A percentile compares a stretch with the other conserved stretches of the same genome.
phyloP scores from a whole-genome alignment of 768 basidiomycete species.

The Tulasnella sp. region DNA sequence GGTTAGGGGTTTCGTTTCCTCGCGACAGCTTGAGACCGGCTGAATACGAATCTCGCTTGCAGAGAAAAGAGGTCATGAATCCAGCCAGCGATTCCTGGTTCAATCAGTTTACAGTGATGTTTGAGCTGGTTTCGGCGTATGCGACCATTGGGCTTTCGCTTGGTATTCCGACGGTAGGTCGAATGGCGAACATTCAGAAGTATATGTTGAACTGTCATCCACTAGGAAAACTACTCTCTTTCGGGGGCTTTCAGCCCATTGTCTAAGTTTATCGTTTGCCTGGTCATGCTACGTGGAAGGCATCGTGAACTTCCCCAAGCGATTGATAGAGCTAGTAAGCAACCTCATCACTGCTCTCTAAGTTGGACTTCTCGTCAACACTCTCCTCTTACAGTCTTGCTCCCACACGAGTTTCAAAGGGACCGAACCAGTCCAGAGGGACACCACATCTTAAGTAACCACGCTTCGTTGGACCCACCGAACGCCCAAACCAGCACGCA shows the following conservation, averaged over 20 bases:
- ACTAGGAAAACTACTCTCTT: constrained; percentile 71
- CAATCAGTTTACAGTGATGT: constrained; percentile 33
- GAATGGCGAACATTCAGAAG: background rate
- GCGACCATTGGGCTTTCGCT: constrained; percentile 85
- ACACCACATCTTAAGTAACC: background rate
- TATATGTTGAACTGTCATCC: background rate
- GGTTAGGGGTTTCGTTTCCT: constrained; percentile 35
- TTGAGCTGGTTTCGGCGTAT: constrained; percentile 82
- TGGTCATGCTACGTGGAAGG: constrained; percentile 90
- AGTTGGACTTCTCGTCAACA: background rate
- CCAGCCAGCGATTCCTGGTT: background rate
- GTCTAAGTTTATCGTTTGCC: constrained; percentile 78
- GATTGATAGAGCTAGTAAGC: constrained; percentile 60
- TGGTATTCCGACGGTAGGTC: constrained; percentile 63
- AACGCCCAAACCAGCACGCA: background rate
- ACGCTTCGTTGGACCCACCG: background rate
- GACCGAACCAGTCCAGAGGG: background rate
- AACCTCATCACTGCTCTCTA: background rate
- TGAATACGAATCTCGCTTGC: background rate
- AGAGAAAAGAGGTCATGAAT: constrained; percentile 10
- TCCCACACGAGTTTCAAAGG: background rate
- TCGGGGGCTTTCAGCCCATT: constrained; percentile 68
- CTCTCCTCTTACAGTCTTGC: background rate
- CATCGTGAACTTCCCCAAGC: constrained; percentile 84
- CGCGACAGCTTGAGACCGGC: background rate